Evolutionary conservation across 257 asterid species (phyloP).

Genomic region (Solanum bulbocastanum): DNA sequence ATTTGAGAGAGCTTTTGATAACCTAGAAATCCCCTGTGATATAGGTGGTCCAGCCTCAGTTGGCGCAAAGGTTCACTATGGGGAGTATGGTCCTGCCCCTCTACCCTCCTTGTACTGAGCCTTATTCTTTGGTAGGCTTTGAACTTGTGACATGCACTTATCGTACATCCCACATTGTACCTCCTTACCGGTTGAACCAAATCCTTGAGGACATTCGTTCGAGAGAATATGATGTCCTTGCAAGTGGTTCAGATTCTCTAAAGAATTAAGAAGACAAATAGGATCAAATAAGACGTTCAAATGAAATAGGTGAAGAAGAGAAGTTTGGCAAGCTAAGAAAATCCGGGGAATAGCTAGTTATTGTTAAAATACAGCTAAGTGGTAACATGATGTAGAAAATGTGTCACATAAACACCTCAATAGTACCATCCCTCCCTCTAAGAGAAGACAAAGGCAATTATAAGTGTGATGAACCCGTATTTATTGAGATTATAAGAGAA

Average conservation of each 20-base stretch:
- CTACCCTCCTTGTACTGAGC: not conserved
- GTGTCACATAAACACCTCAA: not conserved
- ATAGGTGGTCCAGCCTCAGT: not conserved
- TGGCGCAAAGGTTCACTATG: not conserved
- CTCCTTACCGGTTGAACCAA: not conserved
- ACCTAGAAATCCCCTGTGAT: not conserved
- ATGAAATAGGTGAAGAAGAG: not conserved
- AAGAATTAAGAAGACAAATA: not conserved
- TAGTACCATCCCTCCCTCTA: not conserved
- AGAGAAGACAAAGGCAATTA: not conserved
- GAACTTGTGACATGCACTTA: not conserved
- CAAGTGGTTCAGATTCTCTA: not conserved
- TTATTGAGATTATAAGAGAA: not conserved
- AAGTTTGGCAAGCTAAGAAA: not conserved
- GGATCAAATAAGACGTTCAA: not conserved
- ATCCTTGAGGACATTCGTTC: not conserved
- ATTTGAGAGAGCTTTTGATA: not conserved
- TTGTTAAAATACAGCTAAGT: not conserved
- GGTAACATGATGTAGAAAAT: not conserved
- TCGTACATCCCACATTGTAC: not conserved
- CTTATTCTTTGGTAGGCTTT: not conserved
- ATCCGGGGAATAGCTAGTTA: not conserved
- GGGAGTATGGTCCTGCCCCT: not conserved
- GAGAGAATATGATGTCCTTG: not conserved
- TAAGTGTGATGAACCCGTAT: not conserved